phyloP scores from a whole-genome alignment of 2,329 filamentous ascomycete genomes.

The Diaporthe vexans region DNA sequence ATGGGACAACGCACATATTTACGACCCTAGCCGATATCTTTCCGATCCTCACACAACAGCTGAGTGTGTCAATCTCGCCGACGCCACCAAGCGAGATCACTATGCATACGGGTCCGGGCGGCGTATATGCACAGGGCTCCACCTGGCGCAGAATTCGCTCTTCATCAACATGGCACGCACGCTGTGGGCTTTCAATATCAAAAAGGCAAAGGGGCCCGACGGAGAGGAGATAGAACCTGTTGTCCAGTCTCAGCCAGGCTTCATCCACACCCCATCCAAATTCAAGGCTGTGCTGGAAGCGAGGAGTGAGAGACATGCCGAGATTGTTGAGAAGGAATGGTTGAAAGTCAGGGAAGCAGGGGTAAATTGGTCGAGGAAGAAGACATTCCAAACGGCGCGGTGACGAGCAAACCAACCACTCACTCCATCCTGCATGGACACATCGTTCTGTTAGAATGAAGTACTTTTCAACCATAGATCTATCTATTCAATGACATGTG shows the following conservation, averaged over 20 bases:
- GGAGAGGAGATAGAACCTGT: conserved; percentile 23
- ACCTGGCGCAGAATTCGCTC: conserved; percentile 59
- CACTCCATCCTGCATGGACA: too few species aligned
- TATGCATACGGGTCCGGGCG: conserved; percentile 57
- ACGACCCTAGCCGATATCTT: conserved; percentile 41
- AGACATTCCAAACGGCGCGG: not conserved
- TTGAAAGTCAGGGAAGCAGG: not conserved
- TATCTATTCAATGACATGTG: too few species aligned
- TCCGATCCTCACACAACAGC: too few species aligned
- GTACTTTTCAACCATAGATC: too few species aligned
- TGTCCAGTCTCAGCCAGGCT: conserved; percentile 2
- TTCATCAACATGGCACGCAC: conserved; percentile 61
- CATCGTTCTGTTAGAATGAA: too few species aligned
- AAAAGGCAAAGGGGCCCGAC: not conserved
- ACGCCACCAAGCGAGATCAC: too few species aligned
- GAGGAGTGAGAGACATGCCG: conserved; percentile 27
- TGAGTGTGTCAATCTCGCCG: too few species aligned
- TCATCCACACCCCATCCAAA: conserved; percentile 10
- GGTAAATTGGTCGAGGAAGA: conserved; percentile 16
- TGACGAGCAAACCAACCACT: too few species aligned
- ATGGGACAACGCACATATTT: conserved; percentile 46
- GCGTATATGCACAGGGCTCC: conserved; percentile 61
- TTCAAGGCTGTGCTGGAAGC: conserved; percentile 18
- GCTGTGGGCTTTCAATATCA: conserved; percentile 60
- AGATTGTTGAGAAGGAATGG: conserved; percentile 17